Evolutionary conservation across 2,329 filamentous ascomycete genomes (phyloP), one percentile per base, ranked within the genome.

Genomic region (Helotiales sp.): DNA sequence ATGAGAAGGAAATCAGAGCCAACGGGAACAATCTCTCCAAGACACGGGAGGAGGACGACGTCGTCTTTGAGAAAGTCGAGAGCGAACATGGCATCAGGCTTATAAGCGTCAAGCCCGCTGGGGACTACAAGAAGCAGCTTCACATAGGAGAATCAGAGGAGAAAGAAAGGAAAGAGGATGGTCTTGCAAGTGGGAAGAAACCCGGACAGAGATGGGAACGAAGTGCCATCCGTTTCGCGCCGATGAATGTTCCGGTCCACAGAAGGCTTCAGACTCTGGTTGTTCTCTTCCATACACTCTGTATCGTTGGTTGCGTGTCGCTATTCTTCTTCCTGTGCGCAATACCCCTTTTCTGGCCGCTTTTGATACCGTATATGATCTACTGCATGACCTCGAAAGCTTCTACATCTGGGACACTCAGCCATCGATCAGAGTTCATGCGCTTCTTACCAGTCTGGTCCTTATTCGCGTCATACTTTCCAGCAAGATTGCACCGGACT

Each of bases 381-480:
- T 90, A 96, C 70, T 85, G 93, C 62, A 81, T 95, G 24, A 85
- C 93, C 63, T 96, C 92, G 24, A 88, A 86, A 46, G 88, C 89
- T 17, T 84, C 87, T 15, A 89, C 85, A 2, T 88, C 91, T 50
- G 93, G 93, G 40, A 84, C 82, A 40, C 81, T 96, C 27, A 82
- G 80, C 2, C 86, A 87, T 68, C 89, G 95, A 56, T 92, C 86
- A 36, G 83, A 91, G 59, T 85, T 89, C 70, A 76, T 93, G 60
- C 87, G 93, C 17, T 84, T 82, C 12, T 81, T 89, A 49, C 84
- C 84, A 29, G 76, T 96, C 44, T 99, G 93, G 93, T 89, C 83
- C 34, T 83, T 96, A 46, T 98, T 97, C 71, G 92, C 90, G 25
- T 90, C 86, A 15, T 99, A 98, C 77, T 99, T 96, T 70, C 95